Conservation (phyloP, 371 early-diverging fungal genomes). For the Mucor sp. region DNA sequence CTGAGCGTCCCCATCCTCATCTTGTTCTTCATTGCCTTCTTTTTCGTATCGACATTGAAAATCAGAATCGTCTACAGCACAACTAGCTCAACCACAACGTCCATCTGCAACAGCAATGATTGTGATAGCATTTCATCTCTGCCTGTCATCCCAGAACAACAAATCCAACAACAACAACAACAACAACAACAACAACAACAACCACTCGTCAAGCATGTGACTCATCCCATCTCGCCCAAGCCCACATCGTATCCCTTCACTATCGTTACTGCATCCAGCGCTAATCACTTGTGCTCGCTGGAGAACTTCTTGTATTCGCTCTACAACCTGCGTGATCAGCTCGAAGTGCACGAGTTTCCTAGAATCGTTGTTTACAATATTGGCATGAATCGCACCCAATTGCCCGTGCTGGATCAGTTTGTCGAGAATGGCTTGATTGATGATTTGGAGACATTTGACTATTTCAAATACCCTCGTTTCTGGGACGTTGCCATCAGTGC, state of each 20-base stretch:
- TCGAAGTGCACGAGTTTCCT: conserved; percentile 27
- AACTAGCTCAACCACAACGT: background rate
- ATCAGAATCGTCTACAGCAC: conserved; percentile 21
- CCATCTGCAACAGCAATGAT: background rate
- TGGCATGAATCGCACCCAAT: conserved; percentile 32
- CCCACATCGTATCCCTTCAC: conserved; percentile 36
- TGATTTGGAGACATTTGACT: conserved; percentile 46
- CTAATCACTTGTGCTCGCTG: conserved; percentile 60
- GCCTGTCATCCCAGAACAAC: background rate
- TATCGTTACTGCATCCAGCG: conserved; percentile 57
- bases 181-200: background rate
- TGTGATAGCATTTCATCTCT: background rate
- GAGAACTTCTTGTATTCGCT: conserved; percentile 54
- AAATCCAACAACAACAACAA: too few relatives aligned
- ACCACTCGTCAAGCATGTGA: conserved; percentile 10
- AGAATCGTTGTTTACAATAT: conserved; percentile 41
- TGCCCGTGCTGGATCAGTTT: conserved; percentile 30
- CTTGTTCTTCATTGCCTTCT: conserved; percentile 19
- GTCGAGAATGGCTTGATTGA: conserved; percentile 34
- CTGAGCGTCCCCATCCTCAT: conserved; percentile 13
- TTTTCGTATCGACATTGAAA: conserved; percentile 25
- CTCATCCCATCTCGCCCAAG: conserved; percentile 9
- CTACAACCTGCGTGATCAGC: conserved; percentile 30
- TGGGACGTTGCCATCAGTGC: conserved; percentile 52
- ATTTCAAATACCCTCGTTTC: conserved; percentile 47